A percentile compares a stretch with the other conserved stretches of the same genome.
Evolutionary conservation across 257 asterid species (phyloP).

Genomic region (Striga asiatica): DNA sequence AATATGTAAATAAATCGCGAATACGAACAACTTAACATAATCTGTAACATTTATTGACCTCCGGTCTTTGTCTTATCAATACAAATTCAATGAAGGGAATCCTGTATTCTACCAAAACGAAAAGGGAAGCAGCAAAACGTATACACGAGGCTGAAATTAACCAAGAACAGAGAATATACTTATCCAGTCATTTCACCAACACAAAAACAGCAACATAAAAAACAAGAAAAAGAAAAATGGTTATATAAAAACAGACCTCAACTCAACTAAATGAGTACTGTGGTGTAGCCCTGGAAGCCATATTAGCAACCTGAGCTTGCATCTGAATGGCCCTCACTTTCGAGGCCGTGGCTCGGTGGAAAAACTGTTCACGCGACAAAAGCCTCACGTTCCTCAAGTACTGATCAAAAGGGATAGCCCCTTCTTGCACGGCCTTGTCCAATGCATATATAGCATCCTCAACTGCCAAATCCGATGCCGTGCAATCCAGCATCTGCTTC

Average conservation of each 20-base stretch:
- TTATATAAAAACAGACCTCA: neutral
- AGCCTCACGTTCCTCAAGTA: slow-evolving; percentile 78
- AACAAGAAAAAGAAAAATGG: neutral
- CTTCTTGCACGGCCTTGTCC: slow-evolving; percentile 88
- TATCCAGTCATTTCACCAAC: no score
- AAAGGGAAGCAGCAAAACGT: neutral
- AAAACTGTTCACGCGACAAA: slow-evolving; percentile 71
- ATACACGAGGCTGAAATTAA: neutral
- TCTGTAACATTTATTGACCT: neutral
- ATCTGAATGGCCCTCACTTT: slow-evolving; percentile 80
- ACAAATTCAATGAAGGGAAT: neutral
- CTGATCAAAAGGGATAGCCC: slow-evolving; percentile 73
- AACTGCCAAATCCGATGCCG: slow-evolving; percentile 68
- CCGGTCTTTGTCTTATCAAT: neutral
- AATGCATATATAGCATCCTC: slow-evolving; percentile 76
- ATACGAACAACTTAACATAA: no score
- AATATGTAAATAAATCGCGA: no score
- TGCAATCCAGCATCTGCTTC: slow-evolving; percentile 66
- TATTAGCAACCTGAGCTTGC: slow-evolving; percentile 85
- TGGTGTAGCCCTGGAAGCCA: slow-evolving; percentile 63
- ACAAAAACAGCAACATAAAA: neutral
- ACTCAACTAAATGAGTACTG: slow-evolving; percentile 26
- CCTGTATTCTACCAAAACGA: neutral
- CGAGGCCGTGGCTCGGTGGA: slow-evolving; percentile 74
- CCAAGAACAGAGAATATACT: neutral